Evolutionary conservation across 768 basidiomycete species (phyloP), one percentile per base, ranked within the genome.

Genomic region (Lentinula boryana): DNA sequence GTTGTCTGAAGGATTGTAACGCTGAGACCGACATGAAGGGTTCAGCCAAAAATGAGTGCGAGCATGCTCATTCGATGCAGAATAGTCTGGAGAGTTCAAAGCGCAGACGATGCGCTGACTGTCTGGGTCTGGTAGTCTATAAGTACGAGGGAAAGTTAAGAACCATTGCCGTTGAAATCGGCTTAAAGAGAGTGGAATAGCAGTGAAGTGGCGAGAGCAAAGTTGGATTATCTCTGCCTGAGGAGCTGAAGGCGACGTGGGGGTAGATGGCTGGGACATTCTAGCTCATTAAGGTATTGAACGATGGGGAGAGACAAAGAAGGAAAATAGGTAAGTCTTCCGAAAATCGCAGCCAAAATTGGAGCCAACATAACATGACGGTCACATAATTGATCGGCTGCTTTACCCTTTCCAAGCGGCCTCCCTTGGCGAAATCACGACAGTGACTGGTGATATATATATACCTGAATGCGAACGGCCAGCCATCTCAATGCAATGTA

Each of bases 171-270:
- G 44, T 44, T 58, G 31, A 46, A 48, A 58, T 4, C 57, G 57
- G 44, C 57, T 58, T 13, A 58, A 40, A 35, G 44, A 58, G 33
- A 48, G 44, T 58, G 44, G 44, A 58, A 58, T 36, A n/a, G 44
- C 33, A 21, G 44, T 27, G 36, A 50, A 58, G n/a, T 58, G 57
- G 44, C 57, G 57, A 48, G 57, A 58, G 41, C 57, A 36, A 50
- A 58, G 48, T 50, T 48, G 48, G 57, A 36, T 58, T 36, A 58
- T 58, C 48, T 58, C 57, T 16, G 57, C 31, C 48, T 58, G 27
- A 48, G 57, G 55, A 41, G 55, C 4, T n/a, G 53, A 40, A 56
- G 55, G 16, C 50, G 33, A 51, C 12, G 50, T 51, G 31, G 50
- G 50, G 5, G 50, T 32, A 43, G 55, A 31, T 12, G 55, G 55